These are phyloP conservation scores for Bretziella fagacearum DNA, from an alignment of 2,329 filamentous ascomycete genomes.

Conservation along the genomic window DNA sequence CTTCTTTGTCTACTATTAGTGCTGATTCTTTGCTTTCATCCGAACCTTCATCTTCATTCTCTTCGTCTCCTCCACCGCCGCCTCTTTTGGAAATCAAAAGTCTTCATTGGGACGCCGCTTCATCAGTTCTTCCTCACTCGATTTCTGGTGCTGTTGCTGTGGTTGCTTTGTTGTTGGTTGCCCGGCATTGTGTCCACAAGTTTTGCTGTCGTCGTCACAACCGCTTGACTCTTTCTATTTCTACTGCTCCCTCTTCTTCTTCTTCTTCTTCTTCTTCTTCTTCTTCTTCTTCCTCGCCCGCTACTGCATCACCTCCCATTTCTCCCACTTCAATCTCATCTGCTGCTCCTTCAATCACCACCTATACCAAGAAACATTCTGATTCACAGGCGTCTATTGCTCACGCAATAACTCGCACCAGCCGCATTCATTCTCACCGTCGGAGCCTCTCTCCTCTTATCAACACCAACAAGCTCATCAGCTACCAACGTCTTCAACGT, in stretches of 20 bases:
- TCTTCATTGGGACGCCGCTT: background rate
- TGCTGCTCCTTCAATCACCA: slow-evolving; percentile 2
- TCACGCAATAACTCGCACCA: background rate
- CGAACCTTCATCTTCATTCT: background rate
- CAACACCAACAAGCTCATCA: background rate
- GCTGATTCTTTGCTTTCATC: background rate
- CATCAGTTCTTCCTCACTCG: background rate
- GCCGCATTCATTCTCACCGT: background rate
- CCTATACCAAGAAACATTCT: slow-evolving; percentile 10
- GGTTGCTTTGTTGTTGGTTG: background rate
- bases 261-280: slow-evolving; percentile 2
- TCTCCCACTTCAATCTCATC: background rate
- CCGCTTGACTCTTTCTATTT: background rate
- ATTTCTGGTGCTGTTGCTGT: background rate
- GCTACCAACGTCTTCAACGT: slow-evolving; percentile 5
- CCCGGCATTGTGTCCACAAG: background rate
- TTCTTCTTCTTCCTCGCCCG: background rate
- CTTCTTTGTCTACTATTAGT: background rate
- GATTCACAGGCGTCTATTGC: background rate
- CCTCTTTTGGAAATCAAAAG: background rate
- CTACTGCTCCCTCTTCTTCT: background rate
- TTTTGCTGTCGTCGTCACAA: background rate
- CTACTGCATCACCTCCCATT: background rate
- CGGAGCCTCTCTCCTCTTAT: background rate
- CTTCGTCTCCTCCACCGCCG: background rate